Percentiles rank a stretch among this genome's conserved stretches.
These are phyloP conservation scores for Carnegiea gigantea DNA, from an alignment of 179 eudicot species.

Conservation along the genomic window DNA sequence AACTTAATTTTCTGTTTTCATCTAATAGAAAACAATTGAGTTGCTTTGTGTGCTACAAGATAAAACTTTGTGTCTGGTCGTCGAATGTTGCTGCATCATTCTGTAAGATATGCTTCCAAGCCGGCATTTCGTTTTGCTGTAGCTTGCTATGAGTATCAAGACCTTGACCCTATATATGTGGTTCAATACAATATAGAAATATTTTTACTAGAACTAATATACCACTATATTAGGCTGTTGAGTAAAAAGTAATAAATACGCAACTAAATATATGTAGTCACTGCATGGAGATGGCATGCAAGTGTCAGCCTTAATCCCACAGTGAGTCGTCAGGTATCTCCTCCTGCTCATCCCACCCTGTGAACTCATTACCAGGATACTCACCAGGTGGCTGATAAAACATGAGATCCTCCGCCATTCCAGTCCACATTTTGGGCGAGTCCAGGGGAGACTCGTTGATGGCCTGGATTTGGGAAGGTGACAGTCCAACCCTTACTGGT, in stretches of 20 bases:
- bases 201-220: background rate
- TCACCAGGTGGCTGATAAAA: conserved; percentile 9
- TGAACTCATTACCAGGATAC: background rate
- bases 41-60: background rate
- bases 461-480: conserved; percentile 53
- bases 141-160: background rate
- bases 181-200: background rate
- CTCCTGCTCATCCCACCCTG: conserved; percentile 21
- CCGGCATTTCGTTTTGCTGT: background rate
- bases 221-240: background rate
- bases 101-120: background rate
- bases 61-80: background rate
- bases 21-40: background rate
- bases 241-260: background rate
- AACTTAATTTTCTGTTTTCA: background rate
- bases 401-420: conserved; percentile 21
- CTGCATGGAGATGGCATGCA: conserved; percentile 3
- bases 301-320: conserved; percentile 19
- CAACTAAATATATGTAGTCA: background rate
- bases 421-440: conserved; percentile 45
- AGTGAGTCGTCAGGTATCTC: conserved; percentile 29
- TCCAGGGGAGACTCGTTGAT: conserved; percentile 51
- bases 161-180: background rate
- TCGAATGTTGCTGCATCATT: background rate
- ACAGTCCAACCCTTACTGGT: conserved; percentile 36